Evolutionary conservation across 2,329 filamentous ascomycete genomes (phyloP).

Genomic region (Calonectria naviculata): DNA sequence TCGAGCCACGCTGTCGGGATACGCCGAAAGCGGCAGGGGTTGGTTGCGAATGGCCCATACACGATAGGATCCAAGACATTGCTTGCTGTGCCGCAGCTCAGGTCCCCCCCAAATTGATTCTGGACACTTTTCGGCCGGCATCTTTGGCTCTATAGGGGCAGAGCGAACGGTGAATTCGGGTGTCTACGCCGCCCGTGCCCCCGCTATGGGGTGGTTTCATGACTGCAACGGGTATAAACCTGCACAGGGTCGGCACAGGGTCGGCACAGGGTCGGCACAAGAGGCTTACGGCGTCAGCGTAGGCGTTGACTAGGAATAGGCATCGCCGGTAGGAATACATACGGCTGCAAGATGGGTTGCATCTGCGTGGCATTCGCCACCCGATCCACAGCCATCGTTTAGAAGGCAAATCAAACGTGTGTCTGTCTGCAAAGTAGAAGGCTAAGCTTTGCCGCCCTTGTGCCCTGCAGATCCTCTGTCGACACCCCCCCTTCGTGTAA

Average conservation of each 20-base stretch:
- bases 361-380: not conserved
- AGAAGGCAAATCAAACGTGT: not conserved
- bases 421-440: not conserved
- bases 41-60: not conserved
- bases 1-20: constrained; percentile 4
- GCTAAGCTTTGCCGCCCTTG: not conserved
- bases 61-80: not conserved
- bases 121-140: not conserved
- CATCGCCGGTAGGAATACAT: not conserved
- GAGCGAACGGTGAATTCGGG: not conserved
- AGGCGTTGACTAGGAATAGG: not conserved
- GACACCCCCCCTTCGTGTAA: not conserved
- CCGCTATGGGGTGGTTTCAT: not conserved
- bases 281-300: too few relatives aligned
- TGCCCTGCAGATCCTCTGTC: not conserved
- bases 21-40: not conserved
- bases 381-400: too few relatives aligned
- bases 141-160: not conserved
- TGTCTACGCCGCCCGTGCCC: not conserved
- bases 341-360: not conserved
- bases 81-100: not conserved
- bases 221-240: not conserved
- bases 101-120: not conserved
- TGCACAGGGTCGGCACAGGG: not conserved
- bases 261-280: not conserved